Evolutionary conservation across 495 filamentous ascomycete genomes (phyloP).

Genomic region (Talaromyces adpressus): DNA sequence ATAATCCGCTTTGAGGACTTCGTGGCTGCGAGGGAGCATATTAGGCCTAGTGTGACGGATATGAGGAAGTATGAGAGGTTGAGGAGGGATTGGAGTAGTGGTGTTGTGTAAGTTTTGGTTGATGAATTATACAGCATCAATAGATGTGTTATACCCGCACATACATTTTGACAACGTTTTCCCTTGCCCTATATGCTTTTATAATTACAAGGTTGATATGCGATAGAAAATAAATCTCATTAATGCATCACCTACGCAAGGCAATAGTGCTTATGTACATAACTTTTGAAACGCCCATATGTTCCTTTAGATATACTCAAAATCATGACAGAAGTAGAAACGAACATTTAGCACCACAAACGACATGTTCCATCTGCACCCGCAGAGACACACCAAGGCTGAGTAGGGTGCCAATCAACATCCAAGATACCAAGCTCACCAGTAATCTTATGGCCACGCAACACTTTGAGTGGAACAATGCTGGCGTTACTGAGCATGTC

Average conservation of each 20-base stretch:
- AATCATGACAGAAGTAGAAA: background rate
- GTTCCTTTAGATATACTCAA: background rate
- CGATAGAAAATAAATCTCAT: background rate
- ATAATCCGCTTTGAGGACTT: conserved; percentile 68
- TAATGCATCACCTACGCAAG: background rate
- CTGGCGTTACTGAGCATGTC: conserved; percentile 93
- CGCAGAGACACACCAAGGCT: conserved; percentile 89
- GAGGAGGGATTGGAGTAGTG: conserved; percentile 40
- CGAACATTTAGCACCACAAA: conserved; percentile 55
- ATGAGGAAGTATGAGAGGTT: conserved; percentile 62
- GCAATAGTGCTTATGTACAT: conserved; percentile 4
- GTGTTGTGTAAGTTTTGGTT: conserved; percentile 17
- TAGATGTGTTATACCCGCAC: background rate
- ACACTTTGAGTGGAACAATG: conserved; percentile 91
- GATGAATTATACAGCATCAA: background rate
- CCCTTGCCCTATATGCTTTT: background rate
- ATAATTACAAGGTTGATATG: background rate
- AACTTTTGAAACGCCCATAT: conserved; percentile 5
- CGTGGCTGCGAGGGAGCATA: conserved; percentile 58
- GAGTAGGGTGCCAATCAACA: conserved; percentile 86
- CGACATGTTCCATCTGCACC: conserved; percentile 89
- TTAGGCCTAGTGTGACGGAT: conserved; percentile 77
- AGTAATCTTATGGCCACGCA: conserved; percentile 72
- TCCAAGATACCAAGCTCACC: conserved; percentile 87
- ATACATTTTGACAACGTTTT: background rate